Conservation (phyloP, 2,329 filamentous ascomycete species). For the Boeremia exigua region DNA sequence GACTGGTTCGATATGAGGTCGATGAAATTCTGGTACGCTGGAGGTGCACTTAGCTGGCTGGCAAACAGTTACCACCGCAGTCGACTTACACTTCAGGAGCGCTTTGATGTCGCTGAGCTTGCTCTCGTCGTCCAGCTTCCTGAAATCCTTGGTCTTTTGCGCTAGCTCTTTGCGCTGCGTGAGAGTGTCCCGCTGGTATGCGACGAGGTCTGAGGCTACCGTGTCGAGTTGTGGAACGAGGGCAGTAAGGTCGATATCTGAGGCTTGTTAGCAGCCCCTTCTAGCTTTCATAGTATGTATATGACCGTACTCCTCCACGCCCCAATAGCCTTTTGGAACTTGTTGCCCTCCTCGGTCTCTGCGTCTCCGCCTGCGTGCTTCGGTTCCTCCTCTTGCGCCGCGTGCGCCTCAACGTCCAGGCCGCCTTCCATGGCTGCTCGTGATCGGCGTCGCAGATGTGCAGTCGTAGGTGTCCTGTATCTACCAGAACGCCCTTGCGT, state of each 20-base stretch:
- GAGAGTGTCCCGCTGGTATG: slow-evolving; percentile 92
- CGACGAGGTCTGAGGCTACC: slow-evolving; percentile 92
- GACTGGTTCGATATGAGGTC: slow-evolving; percentile 95
- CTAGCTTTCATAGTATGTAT: not conserved
- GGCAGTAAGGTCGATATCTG: slow-evolving; percentile 85
- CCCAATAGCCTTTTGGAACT: slow-evolving; percentile 94
- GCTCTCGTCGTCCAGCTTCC: slow-evolving; percentile 86
- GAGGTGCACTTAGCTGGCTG: slow-evolving; percentile 19
- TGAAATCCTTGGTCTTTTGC: slow-evolving; percentile 98
- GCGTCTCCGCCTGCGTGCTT: slow-evolving; percentile 15
- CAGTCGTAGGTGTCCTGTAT: not conserved
- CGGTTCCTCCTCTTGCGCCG: slow-evolving; percentile 21
- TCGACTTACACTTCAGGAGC: slow-evolving; percentile 75
- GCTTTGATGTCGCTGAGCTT: slow-evolving; percentile 90
- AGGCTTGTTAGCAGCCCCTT: slow-evolving; percentile 23
- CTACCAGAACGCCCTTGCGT: not conserved
- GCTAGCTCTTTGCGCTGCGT: slow-evolving; percentile 95
- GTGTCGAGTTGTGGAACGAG: slow-evolving; percentile 87
- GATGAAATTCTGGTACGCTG: slow-evolving; percentile 96
- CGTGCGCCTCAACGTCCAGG: slow-evolving; percentile 38
- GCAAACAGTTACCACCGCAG: not conserved
- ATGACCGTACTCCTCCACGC: slow-evolving; percentile 85
- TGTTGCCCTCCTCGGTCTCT: slow-evolving; percentile 68
- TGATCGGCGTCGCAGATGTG: not conserved
- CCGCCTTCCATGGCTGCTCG: slow-evolving; percentile 43